Base-by-base conservation (phyloP, 2,329 filamentous ascomycete genomes). In the Sclerotinia minor region DNA sequence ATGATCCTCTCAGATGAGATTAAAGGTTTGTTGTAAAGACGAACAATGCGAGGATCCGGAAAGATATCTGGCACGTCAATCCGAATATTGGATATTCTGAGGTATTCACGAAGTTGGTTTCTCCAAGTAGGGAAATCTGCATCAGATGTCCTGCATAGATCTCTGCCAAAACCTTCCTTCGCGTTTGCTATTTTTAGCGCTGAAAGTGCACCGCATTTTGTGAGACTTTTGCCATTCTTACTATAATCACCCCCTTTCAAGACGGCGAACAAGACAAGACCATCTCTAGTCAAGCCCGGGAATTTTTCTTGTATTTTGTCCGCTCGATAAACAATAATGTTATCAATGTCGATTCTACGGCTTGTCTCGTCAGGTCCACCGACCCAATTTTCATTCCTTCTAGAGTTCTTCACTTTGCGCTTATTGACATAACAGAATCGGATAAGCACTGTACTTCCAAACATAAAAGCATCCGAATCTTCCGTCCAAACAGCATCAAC, bases 381-480 rank as follows among this genome's bases (percentile, higher is more conserved):
- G 4, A 90, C 21, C 29, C 57, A 19, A 9, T 47, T 11, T 32
- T 32, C 9, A 32, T 61, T 35, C 6, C 49, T 24, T 17, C 19
- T 26, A 49, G 21, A 21, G 13, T n/a, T 61, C 26, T 49, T 61
- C 5, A 24, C 21, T 35, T 35, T 49, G 29, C 6, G 5, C 17
- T 60, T 49, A 19, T 61, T 15, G 17, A 49, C 84, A 0, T 90
- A 90, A 87, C 91, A 97, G 74, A 92, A 93, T 60, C 92, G 85
- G 54, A 96, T 80, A 0, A 90, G 93, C 45, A 86, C 80, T 0
- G 85, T 88, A 70, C 92, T 94, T 0, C 94, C 94, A 79, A 97
- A 97, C 94, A 97, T 97, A 75, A 97, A 85, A 1, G 94, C 94
- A 77, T 98, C 94, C 50, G 97, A 92, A 80, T 98, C 94, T 77